Conservation (phyloP, 495 filamentous ascomycete species). For the Penicillium fimorum region DNA sequence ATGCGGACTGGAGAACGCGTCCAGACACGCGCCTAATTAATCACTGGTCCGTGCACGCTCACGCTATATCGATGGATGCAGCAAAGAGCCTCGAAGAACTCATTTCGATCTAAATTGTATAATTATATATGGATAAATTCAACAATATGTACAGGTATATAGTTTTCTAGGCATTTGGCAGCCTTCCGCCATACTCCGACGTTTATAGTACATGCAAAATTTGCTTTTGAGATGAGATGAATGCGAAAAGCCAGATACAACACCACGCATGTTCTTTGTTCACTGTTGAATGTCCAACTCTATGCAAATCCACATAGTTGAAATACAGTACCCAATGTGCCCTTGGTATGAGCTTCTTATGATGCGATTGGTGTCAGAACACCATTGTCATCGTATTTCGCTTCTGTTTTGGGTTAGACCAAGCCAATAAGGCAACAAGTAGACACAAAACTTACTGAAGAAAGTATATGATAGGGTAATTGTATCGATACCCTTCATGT, state of each 20-base stretch:
- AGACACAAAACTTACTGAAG: constrained; percentile 70
- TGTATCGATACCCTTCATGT: constrained; percentile 90
- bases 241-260: background rate
- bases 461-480: constrained; percentile 97
- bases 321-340: background rate
- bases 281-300: background rate
- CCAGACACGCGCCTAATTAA: constrained; percentile 43
- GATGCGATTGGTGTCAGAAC: constrained; percentile 44
- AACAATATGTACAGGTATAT: constrained; percentile 11
- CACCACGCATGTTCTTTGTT: background rate
- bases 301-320: background rate
- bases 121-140: background rate
- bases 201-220: constrained; percentile 25
- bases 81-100: background rate
- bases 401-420: constrained; percentile 58
- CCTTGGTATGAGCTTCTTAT: constrained; percentile 9
- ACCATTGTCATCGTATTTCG: constrained; percentile 85
- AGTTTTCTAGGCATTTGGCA: background rate
- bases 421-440: background rate
- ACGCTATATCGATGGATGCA: background rate
- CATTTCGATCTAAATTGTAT: background rate
- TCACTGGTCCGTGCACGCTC: constrained; percentile 37
- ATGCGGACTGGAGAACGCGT: constrained; percentile 36
- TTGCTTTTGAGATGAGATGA: constrained; percentile 20
- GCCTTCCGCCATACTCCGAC: constrained; percentile 7